Evolutionary conservation across 2,329 filamentous ascomycete species (phyloP).

Genomic region (Truncatella angustata): DNA sequence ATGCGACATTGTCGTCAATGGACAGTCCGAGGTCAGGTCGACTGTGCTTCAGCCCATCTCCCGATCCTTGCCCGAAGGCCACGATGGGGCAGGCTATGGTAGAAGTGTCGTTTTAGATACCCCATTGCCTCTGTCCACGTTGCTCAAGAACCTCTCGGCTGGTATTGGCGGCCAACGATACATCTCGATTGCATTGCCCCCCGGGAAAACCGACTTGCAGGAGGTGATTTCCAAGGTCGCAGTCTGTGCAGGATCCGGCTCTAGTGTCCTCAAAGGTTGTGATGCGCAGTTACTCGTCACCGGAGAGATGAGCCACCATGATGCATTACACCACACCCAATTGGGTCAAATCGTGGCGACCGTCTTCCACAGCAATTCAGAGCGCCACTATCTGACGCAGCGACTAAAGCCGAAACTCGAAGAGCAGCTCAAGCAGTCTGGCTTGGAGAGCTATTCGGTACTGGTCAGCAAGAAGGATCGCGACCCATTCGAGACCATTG

Average conservation of each 20-base stretch:
- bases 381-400: slow-evolving; percentile 75
- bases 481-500: slow-evolving; percentile 83
- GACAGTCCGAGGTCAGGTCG: slow-evolving; percentile 30
- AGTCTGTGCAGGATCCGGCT: slow-evolving; percentile 88
- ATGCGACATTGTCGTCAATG: slow-evolving; percentile 74
- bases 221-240: slow-evolving; percentile 62
- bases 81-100: slow-evolving; percentile 52
- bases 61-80: slow-evolving; percentile 37
- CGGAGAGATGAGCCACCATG: slow-evolving; percentile 91
- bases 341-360: slow-evolving; percentile 78
- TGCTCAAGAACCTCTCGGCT: slow-evolving; percentile 57
- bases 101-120: slow-evolving; percentile 42
- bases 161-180: slow-evolving; percentile 64
- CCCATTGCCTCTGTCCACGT: slow-evolving; percentile 37
- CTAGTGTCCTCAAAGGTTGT: slow-evolving; percentile 67
- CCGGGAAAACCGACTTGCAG: not conserved
- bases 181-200: slow-evolving; percentile 46
- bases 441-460: slow-evolving; percentile 53
- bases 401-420: slow-evolving; percentile 68
- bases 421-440: slow-evolving; percentile 51
- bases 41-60: slow-evolving; percentile 45
- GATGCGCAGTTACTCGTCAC: slow-evolving; percentile 82
- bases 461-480: slow-evolving; percentile 75
- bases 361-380: slow-evolving; percentile 91
- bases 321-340: slow-evolving; percentile 83